A percentile compares a stretch with the other conserved stretches of the same genome.
phyloP scores from a whole-genome alignment of 1,139 yeast species.

The Geotrichum bryndzae region DNA sequence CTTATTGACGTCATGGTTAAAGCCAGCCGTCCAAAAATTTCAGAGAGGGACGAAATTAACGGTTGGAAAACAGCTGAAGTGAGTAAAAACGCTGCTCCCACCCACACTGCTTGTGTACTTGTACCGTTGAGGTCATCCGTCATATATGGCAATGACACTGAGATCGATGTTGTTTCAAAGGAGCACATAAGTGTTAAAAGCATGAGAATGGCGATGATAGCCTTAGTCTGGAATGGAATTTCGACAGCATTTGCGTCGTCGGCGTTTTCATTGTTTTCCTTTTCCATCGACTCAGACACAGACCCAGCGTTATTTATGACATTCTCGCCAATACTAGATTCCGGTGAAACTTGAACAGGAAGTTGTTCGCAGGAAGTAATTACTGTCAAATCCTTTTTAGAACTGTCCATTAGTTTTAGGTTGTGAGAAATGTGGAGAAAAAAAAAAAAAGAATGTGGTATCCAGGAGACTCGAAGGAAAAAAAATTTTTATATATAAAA shows the following conservation, averaged over 20 bases:
- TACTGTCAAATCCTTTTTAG: neutral
- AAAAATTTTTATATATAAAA: neutral
- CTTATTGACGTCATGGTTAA: conserved; percentile 22
- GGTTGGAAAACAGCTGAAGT: conserved; percentile 31
- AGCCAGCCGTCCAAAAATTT: conserved; percentile 28
- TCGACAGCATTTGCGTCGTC: neutral
- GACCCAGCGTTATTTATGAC: neutral
- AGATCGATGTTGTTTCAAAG: conserved; percentile 29
- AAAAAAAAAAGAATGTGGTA: neutral
- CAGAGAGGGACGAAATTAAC: conserved; percentile 29
- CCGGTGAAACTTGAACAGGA: neutral
- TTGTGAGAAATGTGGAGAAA: neutral
- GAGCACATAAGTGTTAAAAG: conserved; percentile 24
- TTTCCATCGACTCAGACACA: neutral
- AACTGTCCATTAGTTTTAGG: neutral
- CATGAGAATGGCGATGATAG: conserved; percentile 20
- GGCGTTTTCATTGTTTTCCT: neutral
- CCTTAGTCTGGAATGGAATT: conserved; percentile 16
- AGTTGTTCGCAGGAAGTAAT: neutral
- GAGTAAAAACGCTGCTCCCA: conserved; percentile 29
- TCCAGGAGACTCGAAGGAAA: neutral
- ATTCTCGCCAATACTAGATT: neutral
- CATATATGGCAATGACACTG: conserved; percentile 26
- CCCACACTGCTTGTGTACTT: conserved; percentile 30
- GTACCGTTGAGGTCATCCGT: conserved; percentile 27